Percentiles rank a stretch among this genome's conserved stretches.
These are phyloP conservation scores for Arachis hypogaea DNA, from an alignment of 306 rosid genomes.

Conservation along the genomic window DNA sequence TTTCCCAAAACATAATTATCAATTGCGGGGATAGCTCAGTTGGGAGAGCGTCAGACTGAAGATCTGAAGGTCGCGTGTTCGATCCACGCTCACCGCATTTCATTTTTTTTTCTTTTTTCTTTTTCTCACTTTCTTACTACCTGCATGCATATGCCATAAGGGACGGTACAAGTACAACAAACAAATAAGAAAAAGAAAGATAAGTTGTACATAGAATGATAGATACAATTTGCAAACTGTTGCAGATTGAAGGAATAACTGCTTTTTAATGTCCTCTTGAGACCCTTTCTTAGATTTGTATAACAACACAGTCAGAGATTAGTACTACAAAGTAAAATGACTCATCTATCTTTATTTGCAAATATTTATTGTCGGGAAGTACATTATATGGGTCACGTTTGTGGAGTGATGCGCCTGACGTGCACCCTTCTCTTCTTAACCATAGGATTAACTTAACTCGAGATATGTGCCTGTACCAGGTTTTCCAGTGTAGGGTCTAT, in stretches of 20 bases:
- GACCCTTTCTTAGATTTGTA: conserved; percentile 26
- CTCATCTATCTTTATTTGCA: background rate
- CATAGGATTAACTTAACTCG: too few relatives aligned
- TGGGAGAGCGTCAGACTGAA: conserved; percentile 93
- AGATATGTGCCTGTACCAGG: too few relatives aligned
- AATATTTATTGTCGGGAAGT: conserved; percentile 24
- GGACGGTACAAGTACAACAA: background rate
- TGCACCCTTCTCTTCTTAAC: background rate
- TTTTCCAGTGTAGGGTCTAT: too few relatives aligned
- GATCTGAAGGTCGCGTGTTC: conserved; percentile 77
- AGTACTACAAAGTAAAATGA: conserved; percentile 14
- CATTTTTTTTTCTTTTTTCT: background rate
- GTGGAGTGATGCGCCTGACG: background rate
- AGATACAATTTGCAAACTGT: background rate
- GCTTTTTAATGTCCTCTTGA: conserved; percentile 3
- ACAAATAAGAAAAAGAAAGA: background rate
- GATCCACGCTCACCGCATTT: conserved; percentile 79
- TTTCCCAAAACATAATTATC: too few relatives aligned
- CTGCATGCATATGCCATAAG: background rate
- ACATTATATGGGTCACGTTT: background rate
- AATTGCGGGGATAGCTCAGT: conserved; percentile 77
- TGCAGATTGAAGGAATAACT: background rate
- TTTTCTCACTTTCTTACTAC: too few relatives aligned
- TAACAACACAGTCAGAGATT: background rate
- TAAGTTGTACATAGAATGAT: background rate